Evolutionary conservation across 208 protist genomes (phyloP), one percentile per base, ranked within the genome.

Genomic region (Trypanosoma melophagium): DNA sequence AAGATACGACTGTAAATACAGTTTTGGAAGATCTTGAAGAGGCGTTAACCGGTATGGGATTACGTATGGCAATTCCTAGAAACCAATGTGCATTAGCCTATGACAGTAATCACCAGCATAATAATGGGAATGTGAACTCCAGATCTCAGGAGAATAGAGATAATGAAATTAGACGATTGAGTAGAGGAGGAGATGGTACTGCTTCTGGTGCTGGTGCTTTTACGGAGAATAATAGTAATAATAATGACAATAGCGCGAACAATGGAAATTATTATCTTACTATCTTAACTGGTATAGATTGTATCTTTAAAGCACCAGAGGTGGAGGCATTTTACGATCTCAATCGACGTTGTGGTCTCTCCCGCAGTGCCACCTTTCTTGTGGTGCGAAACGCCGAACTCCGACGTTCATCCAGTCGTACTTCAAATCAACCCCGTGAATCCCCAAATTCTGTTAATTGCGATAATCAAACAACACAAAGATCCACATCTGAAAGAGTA

Each of bases 1-100:
- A 2, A 1, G 65, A 75, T 16, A 79, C 77, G 2, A 74, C 68
- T 17, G 77, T 76, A 35, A 51, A 53, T 12, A 62, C 52, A 9
- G 60, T 83, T 25, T 38, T 83, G 5, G 71, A 56, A 2, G 77
- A 83, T 50, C 59, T 83, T 17, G 62, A 75, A n/a, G 58, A 71
- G 45, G 73, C 71, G 17, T 64, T 83, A 14, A 16, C 25, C 0
- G 65, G 25, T 2, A 75, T 83, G 77, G 54, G 62, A 13, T 57
- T 75, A 31, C 58, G 38, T n/a, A 35, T 68, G 16, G 59, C 45
- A 25, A 68, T 77, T 12, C 76, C 65, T 10, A 63, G 54, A 0
- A 31, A 42, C 40, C 55, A 76, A n/a, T 73, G 76, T 55, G 69
- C 63, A n/a, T 31, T 73, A 25, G 25, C 50, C 7, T 65, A 60